phyloP scores from a whole-genome alignment of 169 alveolate genomes.

The Plasmodium inui region DNA sequence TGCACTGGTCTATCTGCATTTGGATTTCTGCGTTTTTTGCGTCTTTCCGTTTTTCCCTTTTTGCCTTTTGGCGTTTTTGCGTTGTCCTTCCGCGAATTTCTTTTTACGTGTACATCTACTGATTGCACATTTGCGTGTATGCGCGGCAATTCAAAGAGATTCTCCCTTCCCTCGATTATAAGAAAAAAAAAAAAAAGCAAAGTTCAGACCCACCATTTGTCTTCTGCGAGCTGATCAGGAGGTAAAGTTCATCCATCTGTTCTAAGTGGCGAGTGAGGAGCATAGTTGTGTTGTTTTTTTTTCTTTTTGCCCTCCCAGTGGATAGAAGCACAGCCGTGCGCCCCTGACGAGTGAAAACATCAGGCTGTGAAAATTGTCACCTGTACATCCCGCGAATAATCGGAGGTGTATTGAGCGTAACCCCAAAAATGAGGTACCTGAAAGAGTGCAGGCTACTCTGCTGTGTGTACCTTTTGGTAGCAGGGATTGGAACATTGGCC shows the following conservation, averaged over 20 bases:
- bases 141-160: neutral
- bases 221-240: neutral
- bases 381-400: neutral
- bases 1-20: neutral
- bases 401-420: neutral
- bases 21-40: neutral
- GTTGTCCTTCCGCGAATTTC: neutral
- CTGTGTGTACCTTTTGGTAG: neutral
- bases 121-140: neutral
- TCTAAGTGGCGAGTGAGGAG: neutral
- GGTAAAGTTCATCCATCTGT: neutral
- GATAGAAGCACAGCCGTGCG: neutral
- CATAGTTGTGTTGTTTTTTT: neutral
- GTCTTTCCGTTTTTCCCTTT: neutral
- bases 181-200: neutral
- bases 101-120: neutral
- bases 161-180: neutral
- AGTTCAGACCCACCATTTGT: neutral
- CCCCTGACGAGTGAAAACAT: neutral
- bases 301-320: neutral
- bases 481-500: neutral
- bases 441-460: neutral
- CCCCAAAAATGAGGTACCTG: neutral
- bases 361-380: neutral
- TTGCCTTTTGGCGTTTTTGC: neutral